These are phyloP conservation scores for Cocos nucifera DNA, from an alignment of 176 grass and related monocot species.

Conservation along the genomic window DNA sequence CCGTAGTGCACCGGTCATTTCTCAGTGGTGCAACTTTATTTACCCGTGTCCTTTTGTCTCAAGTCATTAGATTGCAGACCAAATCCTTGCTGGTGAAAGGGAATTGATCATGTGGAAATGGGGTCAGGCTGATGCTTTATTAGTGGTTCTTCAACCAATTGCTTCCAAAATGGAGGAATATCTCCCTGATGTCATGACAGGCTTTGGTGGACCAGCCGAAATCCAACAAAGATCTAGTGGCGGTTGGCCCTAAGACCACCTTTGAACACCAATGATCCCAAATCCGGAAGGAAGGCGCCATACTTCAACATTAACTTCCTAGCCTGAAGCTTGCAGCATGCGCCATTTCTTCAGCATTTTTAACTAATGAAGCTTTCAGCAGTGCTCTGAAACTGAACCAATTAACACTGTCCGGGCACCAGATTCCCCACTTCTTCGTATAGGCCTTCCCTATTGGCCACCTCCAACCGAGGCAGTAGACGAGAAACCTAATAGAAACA, in stretches of 20 bases:
- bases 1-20: no score
- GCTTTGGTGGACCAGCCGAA: neutral
- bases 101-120: no score
- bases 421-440: neutral
- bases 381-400: neutral
- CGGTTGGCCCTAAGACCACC: neutral
- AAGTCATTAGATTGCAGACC: no score
- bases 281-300: neutral
- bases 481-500: no score
- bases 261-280: neutral
- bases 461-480: no score
- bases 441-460: neutral
- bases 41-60: no score
- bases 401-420: neutral
- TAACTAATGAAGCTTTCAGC: neutral
- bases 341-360: neutral
- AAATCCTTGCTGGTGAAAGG: no score
- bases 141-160: neutral
- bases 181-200: neutral
- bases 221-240: conserved; percentile 9
- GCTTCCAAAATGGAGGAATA: neutral
- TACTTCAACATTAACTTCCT: neutral
- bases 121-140: no score
- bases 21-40: no score
- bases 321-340: neutral